A percentile compares a stretch with the other conserved stretches of the same genome.
These are phyloP conservation scores for Populus tomentosa DNA, from an alignment of 441 rosid genomes.

Conservation along the genomic window DNA sequence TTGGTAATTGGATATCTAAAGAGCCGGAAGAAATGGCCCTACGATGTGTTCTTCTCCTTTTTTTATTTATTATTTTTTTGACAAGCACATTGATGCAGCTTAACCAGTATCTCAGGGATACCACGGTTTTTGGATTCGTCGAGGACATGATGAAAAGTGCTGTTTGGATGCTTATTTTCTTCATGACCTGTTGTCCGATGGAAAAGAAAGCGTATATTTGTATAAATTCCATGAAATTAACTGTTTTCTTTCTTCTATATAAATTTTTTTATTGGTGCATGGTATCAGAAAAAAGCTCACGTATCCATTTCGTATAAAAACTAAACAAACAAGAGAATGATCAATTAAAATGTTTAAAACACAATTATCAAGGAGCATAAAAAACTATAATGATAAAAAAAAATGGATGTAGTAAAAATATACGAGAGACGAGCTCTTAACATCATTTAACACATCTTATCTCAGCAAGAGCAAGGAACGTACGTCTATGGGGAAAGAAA, in stretches of 20 bases:
- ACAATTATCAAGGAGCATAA: too few relatives aligned
- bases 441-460: too few relatives aligned
- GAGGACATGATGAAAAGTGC: constrained; percentile 10
- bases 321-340: too few relatives aligned
- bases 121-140: constrained; percentile 22
- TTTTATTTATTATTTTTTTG: too few relatives aligned
- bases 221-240: not conserved
- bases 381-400: too few relatives aligned
- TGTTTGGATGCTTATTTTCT: constrained; percentile 8
- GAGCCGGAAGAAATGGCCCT: constrained; percentile 21
- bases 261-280: not conserved
- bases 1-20: constrained; percentile 24
- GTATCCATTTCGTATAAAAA: not conserved
- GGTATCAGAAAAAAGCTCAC: too few relatives aligned
- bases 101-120: not conserved
- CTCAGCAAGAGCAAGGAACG: too few relatives aligned
- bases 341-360: too few relatives aligned
- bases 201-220: not conserved
- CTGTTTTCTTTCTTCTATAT: not conserved
- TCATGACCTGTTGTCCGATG: constrained; percentile 8
- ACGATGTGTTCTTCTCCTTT: not conserved
- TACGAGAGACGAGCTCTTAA: too few relatives aligned
- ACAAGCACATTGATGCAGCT: constrained; percentile 13
- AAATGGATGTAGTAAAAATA: too few relatives aligned
- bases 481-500: too few relatives aligned